Conservation (phyloP, 2,329 filamentous ascomycete species). For the Colletotrichum chrysophilum region DNA sequence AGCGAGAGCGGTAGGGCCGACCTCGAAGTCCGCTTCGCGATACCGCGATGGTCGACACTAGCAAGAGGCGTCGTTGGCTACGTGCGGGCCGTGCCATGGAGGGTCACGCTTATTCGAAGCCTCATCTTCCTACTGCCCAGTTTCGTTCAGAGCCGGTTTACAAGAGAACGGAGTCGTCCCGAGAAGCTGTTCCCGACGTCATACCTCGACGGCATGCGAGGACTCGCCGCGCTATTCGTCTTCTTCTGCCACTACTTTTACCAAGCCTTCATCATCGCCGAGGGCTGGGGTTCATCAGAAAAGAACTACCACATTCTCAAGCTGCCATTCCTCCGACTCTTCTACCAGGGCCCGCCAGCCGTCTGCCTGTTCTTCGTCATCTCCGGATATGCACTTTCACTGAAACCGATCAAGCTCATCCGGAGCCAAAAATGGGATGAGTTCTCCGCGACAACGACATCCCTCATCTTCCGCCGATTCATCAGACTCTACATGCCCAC, state of each 20-base stretch:
- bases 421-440: conserved; percentile 41
- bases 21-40: conserved; percentile 37
- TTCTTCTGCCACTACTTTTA: conserved; percentile 64
- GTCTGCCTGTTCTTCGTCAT: conserved; percentile 69
- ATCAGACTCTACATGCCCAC: conserved; percentile 59
- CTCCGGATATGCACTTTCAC: conserved; percentile 64
- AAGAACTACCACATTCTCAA: conserved; percentile 53
- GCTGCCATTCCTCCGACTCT: conserved; percentile 58
- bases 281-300: conserved; percentile 51
- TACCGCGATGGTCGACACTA: conserved; percentile 35
- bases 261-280: conserved; percentile 55
- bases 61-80: conserved; percentile 32
- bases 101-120: conserved; percentile 40
- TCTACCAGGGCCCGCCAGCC: conserved; percentile 60
- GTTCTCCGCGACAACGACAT: conserved; percentile 51
- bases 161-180: conserved; percentile 43
- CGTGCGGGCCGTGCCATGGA: conserved; percentile 39
- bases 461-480: conserved; percentile 55
- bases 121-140: conserved; percentile 56
- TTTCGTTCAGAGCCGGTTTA: conserved; percentile 52
- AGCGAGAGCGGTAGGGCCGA: conserved; percentile 45
- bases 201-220: conserved; percentile 64
- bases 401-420: conserved; percentile 54
- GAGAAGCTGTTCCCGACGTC: conserved; percentile 55
- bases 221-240: conserved; percentile 59